These are phyloP conservation scores for Knufia petricola DNA, from an alignment of 2,329 filamentous ascomycete genomes.

Conservation along the genomic window DNA sequence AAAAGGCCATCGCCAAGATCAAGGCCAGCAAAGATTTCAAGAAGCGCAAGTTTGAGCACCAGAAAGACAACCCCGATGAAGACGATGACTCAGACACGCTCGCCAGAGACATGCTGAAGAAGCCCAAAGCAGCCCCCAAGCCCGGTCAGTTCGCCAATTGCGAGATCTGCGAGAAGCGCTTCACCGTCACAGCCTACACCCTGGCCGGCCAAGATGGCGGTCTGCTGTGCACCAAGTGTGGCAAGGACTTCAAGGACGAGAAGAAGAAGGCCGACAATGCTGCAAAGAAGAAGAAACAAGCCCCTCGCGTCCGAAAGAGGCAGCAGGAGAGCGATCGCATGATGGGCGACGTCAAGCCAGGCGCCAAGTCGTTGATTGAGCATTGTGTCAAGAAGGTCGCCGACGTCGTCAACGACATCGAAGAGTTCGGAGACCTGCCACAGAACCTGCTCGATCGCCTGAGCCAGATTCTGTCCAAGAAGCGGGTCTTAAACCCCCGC, in stretches of 20 bases:
- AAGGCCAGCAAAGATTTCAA: constrained; percentile 43
- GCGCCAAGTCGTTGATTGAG: constrained; percentile 39
- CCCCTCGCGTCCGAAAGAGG: constrained; percentile 53
- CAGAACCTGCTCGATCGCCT: constrained; percentile 46
- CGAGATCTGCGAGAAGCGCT: constrained; percentile 72
- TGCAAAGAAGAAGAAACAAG: constrained; percentile 38
- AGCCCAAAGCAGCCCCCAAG: constrained; percentile 39
- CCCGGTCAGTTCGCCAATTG: constrained; percentile 86
- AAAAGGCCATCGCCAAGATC: constrained; percentile 35
- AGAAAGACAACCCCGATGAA: constrained; percentile 30
- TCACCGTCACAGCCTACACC: constrained; percentile 86
- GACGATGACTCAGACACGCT: constrained; percentile 36
- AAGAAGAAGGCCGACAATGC: constrained; percentile 54
- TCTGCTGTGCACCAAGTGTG: constrained; percentile 73
- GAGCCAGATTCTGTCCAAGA: constrained; percentile 55
- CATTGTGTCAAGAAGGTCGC: constrained; percentile 54
- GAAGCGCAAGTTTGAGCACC: constrained; percentile 37
- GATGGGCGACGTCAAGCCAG: constrained; percentile 52
- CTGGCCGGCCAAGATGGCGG: constrained; percentile 73
- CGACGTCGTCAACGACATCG: constrained; percentile 53
- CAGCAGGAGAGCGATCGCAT: constrained; percentile 75
- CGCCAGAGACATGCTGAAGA: constrained; percentile 45
- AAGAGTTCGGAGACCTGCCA: constrained; percentile 56
- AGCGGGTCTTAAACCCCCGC: constrained; percentile 45
- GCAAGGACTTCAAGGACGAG: constrained; percentile 61